Conservation (phyloP, 2,329 filamentous ascomycete species). For the Colletotrichum magnum region DNA sequence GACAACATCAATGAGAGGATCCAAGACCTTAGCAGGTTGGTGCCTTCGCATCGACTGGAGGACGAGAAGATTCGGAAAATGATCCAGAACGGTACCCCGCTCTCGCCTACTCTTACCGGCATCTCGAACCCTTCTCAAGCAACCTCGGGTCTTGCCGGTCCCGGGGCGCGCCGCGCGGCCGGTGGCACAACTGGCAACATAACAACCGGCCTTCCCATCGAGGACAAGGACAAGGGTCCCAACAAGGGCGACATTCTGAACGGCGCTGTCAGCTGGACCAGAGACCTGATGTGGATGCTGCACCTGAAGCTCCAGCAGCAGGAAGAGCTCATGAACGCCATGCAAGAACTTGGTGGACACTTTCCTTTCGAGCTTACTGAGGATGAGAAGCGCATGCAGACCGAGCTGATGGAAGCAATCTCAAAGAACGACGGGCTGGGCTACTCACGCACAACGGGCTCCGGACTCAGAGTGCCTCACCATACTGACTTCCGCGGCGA, state of each 20-base stretch:
- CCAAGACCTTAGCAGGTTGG: conserved; percentile 93
- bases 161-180: conserved; percentile 84
- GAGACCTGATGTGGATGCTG: conserved; percentile 97
- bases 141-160: conserved; percentile 89
- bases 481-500: conserved; percentile 95
- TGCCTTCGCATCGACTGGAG: conserved; percentile 91
- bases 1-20: conserved; percentile 99
- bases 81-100: conserved; percentile 89
- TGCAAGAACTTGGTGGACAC: conserved; percentile 79
- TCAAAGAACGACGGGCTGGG: conserved; percentile 87
- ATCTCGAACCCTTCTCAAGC: conserved; percentile 79
- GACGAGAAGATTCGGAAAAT: conserved; percentile 98
- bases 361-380: conserved; percentile 89
- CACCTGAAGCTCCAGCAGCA: conserved; percentile 91
- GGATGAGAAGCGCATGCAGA: conserved; percentile 95
- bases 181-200: conserved; percentile 82
- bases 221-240: conserved; percentile 98
- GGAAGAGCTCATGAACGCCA: conserved; percentile 84
- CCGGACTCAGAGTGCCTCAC: conserved; percentile 89
- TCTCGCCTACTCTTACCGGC: conserved; percentile 85
- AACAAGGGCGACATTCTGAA: conserved; percentile 99
- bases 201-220: conserved; percentile 90
- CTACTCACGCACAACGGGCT: conserved; percentile 87
- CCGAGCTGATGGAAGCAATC: conserved; percentile 89
- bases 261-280: conserved; percentile 95